Base-by-base conservation (phyloP, 176 grass and related monocot genomes). In the Phragmites australis region DNA sequence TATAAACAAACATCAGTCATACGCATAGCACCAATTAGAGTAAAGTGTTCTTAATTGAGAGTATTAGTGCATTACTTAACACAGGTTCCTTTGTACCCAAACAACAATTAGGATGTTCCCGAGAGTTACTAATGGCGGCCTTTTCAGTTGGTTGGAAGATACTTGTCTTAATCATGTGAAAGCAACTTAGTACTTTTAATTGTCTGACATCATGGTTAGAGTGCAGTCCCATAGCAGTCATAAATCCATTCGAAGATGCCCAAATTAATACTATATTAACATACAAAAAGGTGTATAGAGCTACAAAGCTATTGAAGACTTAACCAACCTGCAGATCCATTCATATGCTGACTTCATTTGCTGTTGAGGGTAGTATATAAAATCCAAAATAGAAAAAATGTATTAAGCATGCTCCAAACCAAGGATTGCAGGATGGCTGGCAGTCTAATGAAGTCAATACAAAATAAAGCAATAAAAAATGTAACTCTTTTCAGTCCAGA, bases 181-280 rank as follows among this genome's bases (percentile, higher is more conserved):
- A 80, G 75, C 42, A 50, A 69, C 69, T 53, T 81, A 51, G 80
- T 84, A 52, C 51, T 49, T 78, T 88, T 47, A 40, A 71, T 55
- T 65, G 74, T 30, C 1, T 65, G 56, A 15, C 29, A 32, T 59
- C 48, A 71, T 55, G 6, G 61, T 60, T 46, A 4, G 23, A 77
- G 58, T 22, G 61, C 41, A 31, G 25, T 61, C 15, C 25, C 25
- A 61, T 46, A 0, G 37, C 13, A 18, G 54, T 54, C 53, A 75
- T 18, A 7, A 29, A 9, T 43, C 18, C 25, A 29, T 44, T 29
- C 50, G n/a, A n/a, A n/a, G n/a, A 31, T 31, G 68, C 68, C 14
- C 17, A 12, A 32, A 19, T 51, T 15, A 45, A 14, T 68, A 68
- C 19, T 55, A 23, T n/a, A n/a, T 11, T 23, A 55, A 23, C 52